phyloP scores from a whole-genome alignment of 768 basidiomycete species.

The Saitozyma sp. region DNA sequence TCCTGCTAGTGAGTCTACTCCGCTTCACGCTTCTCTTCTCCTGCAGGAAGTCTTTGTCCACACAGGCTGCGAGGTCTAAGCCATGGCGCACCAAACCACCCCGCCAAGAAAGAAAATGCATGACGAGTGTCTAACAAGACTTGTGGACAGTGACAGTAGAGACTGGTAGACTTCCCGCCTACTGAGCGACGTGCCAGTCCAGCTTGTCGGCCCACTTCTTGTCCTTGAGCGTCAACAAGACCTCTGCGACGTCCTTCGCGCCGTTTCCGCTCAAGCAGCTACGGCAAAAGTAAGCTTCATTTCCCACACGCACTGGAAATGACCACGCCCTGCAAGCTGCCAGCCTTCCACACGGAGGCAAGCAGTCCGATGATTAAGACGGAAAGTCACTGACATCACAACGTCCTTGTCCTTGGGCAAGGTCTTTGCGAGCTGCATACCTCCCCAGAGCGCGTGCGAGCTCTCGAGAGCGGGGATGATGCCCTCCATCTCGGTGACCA shows the following conservation, averaged over 20 bases:
- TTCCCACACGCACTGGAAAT: no score
- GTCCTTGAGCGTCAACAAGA: slow-evolving; percentile 67
- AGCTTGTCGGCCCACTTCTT: slow-evolving; percentile 89
- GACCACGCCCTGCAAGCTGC: no score
- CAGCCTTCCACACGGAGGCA: not conserved
- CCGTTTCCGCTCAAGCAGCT: slow-evolving; percentile 87
- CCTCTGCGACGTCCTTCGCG: slow-evolving; percentile 97
- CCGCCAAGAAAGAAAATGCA: no score
- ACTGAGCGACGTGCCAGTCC: slow-evolving; percentile 78
- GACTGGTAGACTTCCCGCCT: not conserved
- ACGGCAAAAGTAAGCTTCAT: not conserved
- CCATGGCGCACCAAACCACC: no score
- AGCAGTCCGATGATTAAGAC: not conserved
- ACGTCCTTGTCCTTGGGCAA: slow-evolving; percentile 80
- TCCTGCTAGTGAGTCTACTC: no score
- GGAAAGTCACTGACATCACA: slow-evolving; percentile 70
- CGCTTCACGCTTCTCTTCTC: no score
- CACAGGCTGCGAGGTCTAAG: no score
- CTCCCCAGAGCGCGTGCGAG: slow-evolving; percentile 93
- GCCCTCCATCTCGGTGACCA: slow-evolving; percentile 89
- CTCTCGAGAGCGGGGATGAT: slow-evolving; percentile 98
- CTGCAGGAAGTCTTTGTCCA: no score
- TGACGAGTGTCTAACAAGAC: no score
- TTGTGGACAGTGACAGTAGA: no score
- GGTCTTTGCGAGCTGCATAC: slow-evolving; percentile 77